Evolutionary conservation across 176 grass and related monocot species (phyloP).

Genomic region (Dactylis glomerata): DNA sequence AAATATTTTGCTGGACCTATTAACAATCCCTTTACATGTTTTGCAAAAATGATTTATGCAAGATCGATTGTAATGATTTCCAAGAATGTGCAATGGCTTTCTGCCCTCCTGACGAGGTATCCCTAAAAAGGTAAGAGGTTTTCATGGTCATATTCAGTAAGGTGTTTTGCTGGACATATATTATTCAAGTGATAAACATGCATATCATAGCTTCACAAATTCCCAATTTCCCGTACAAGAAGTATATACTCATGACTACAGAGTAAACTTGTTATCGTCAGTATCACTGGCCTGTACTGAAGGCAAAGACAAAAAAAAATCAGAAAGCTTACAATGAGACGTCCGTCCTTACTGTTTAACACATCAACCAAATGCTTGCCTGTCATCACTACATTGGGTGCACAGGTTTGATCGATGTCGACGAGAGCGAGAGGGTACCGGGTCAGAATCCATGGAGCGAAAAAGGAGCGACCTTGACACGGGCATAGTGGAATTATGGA

Average conservation of each 20-base stretch:
- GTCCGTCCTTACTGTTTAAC: not conserved
- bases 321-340: not conserved
- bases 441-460: not conserved
- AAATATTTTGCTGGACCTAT: not conserved
- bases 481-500: slow-evolving; percentile 3
- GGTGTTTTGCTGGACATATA: too few relatives aligned
- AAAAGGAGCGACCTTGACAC: slow-evolving; percentile 7
- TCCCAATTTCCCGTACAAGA: not conserved
- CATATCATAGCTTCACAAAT: not conserved
- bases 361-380: not conserved
- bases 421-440: not conserved
- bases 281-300: too few relatives aligned
- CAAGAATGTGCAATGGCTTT: too few relatives aligned
- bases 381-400: not conserved
- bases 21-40: not conserved
- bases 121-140: not conserved
- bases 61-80: not conserved
- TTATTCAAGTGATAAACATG: not conserved
- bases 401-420: not conserved
- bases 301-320: too few relatives aligned
- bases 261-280: too few relatives aligned
- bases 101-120: too few relatives aligned
- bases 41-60: not conserved
- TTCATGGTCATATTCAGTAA: not conserved
- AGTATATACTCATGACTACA: not conserved